A percentile compares a stretch with the other conserved stretches of the same genome.
Conservation (phyloP, 225 moss, liverwort and hornwort genomes). For the Ulota crispa region DNA sequence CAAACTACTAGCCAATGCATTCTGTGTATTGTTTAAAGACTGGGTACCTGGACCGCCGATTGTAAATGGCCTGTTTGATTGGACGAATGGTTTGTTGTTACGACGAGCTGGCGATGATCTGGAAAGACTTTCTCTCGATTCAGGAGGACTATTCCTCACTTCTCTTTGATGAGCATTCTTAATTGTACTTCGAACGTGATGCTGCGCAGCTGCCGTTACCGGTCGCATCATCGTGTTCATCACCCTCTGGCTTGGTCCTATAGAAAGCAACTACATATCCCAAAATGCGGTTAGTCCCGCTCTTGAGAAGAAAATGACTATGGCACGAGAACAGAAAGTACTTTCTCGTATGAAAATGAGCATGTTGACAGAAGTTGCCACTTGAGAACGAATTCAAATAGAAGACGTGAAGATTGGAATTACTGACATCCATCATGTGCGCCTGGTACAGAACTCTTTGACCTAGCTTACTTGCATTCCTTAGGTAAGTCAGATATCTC, state of each 20-base stretch:
- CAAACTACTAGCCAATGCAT: background rate
- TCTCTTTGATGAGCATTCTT: constrained; percentile 15
- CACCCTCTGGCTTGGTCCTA: constrained; percentile 25
- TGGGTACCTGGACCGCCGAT: constrained; percentile 20
- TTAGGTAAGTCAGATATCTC: background rate
- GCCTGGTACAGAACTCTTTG: background rate
- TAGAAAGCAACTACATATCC: constrained; percentile 27
- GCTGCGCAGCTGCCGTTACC: constrained; percentile 22
- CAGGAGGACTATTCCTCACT: constrained; percentile 1
- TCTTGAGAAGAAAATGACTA: constrained; percentile 13
- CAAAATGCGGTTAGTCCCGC: constrained; percentile 24
- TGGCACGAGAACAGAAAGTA: background rate
- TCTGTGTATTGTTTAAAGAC: background rate
- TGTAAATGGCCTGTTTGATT: constrained; percentile 26
- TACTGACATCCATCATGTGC: background rate
- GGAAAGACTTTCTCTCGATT: constrained; percentile 15
- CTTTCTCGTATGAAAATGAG: background rate
- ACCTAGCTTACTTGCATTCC: background rate
- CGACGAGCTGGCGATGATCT: constrained; percentile 4
- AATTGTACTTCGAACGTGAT: constrained; percentile 22
- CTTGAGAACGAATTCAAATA: background rate
- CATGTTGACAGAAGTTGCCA: background rate
- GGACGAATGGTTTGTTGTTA: constrained; percentile 13
- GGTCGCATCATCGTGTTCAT: constrained; percentile 17
- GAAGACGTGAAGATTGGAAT: background rate